phyloP scores from a whole-genome alignment of 2,329 filamentous ascomycete genomes.

The Colletotrichum horii region DNA sequence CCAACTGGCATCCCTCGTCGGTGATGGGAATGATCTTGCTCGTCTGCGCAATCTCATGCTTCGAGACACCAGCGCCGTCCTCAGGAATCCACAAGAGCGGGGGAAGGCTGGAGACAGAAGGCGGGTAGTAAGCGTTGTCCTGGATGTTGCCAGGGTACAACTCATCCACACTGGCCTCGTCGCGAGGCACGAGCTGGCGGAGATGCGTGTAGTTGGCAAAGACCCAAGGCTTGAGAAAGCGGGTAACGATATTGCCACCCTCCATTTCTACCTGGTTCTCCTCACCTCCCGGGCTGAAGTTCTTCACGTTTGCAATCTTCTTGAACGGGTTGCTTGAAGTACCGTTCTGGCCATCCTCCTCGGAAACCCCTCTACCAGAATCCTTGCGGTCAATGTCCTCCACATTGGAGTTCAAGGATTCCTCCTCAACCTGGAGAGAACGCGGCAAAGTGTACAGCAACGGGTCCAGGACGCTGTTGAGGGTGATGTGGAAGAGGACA shows the following conservation, averaged over 20 bases:
- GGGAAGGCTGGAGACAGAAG: constrained; percentile 64
- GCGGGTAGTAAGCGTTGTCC: constrained; percentile 75
- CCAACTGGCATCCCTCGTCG: constrained; percentile 74
- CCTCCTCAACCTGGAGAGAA: constrained; percentile 53
- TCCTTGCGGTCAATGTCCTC: constrained; percentile 22
- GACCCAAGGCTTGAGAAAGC: constrained; percentile 79
- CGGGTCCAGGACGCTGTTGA: constrained; percentile 73
- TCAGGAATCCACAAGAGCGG: constrained; percentile 86
- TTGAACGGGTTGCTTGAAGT: constrained; percentile 20
- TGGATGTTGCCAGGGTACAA: constrained; percentile 67
- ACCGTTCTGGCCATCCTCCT: constrained; percentile 17
- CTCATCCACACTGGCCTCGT: constrained; percentile 51
- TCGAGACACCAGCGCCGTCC: constrained; percentile 75
- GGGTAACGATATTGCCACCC: constrained; percentile 63
- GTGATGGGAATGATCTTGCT: constrained; percentile 77
- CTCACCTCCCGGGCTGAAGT: constrained; percentile 20
- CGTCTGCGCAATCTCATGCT: constrained; percentile 78
- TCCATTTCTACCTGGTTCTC: constrained; percentile 37
- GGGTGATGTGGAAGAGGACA: constrained; percentile 75
- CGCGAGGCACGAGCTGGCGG: constrained; percentile 70
- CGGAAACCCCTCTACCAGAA: constrained; percentile 15
- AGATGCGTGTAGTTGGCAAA: constrained; percentile 76
- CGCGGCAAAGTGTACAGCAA: constrained; percentile 76
- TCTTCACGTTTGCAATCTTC: constrained; percentile 22
- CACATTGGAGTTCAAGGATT: constrained; percentile 30